These are phyloP conservation scores for Rhizomucor miehei DNA, from an alignment of 371 early-diverging fungal genomes.

Conservation along the genomic window DNA sequence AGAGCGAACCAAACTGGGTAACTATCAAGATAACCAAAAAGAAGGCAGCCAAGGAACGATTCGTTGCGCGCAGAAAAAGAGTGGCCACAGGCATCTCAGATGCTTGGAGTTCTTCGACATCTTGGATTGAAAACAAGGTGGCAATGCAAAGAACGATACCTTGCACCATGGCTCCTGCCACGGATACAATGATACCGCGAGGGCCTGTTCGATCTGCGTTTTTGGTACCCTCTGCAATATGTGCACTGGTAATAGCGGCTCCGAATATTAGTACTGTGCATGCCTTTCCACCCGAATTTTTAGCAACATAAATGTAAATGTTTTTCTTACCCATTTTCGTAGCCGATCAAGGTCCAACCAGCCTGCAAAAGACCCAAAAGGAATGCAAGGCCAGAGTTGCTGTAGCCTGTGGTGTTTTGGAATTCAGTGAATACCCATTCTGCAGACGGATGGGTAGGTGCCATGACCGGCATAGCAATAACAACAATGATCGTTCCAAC, in stretches of 20 bases:
- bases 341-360: slow-evolving; percentile 39
- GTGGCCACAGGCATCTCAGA: slow-evolving; percentile 20
- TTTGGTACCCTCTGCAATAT: slow-evolving; percentile 45
- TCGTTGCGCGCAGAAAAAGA: slow-evolving; percentile 19
- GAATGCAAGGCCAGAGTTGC: slow-evolving; percentile 29
- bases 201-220: slow-evolving; percentile 42
- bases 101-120: slow-evolving; percentile 23
- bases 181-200: slow-evolving; percentile 38
- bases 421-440: slow-evolving; percentile 44
- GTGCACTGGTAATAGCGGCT: slow-evolving; percentile 22
- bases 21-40: slow-evolving; percentile 25
- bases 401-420: slow-evolving; percentile 32
- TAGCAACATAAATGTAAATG: too few species aligned
- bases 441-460: slow-evolving; percentile 27
- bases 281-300: too few species aligned
- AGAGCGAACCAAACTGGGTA: slow-evolving; percentile 19
- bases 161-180: slow-evolving; percentile 30
- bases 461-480: slow-evolving; percentile 32
- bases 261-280: neutral
- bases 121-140: slow-evolving; percentile 38
- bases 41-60: slow-evolving; percentile 12
- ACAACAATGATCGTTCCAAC: slow-evolving; percentile 36
- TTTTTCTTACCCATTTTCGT: slow-evolving; percentile 21
- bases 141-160: slow-evolving; percentile 31
- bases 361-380: slow-evolving; percentile 40